Evolutionary conservation across 805 yeast species (phyloP).

Genomic region (Isabelozyma heimii): DNA sequence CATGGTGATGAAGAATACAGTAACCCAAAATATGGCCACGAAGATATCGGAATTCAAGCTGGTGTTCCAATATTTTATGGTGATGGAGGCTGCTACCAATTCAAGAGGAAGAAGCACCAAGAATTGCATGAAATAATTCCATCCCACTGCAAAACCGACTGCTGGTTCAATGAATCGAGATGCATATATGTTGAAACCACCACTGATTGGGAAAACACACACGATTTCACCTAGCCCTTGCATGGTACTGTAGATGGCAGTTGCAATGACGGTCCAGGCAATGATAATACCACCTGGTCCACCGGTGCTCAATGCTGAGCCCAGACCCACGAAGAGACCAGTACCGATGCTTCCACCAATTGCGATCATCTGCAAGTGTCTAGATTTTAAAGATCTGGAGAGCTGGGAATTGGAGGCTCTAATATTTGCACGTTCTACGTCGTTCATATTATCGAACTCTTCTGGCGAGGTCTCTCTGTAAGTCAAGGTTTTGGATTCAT

Average conservation of each 20-base stretch:
- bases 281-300: slow-evolving; percentile 55
- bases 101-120: slow-evolving; percentile 34
- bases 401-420: slow-evolving; percentile 55
- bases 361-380: slow-evolving; percentile 72
- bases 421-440: slow-evolving; percentile 27
- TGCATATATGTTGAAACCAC: slow-evolving; percentile 32
- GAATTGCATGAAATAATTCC: slow-evolving; percentile 40
- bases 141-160: slow-evolving; percentile 41
- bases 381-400: slow-evolving; percentile 42
- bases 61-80: slow-evolving; percentile 32
- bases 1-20: slow-evolving; percentile 25
- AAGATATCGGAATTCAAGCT: slow-evolving; percentile 35
- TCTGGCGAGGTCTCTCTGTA: slow-evolving; percentile 10
- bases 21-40: slow-evolving; percentile 32
- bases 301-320: slow-evolving; percentile 54
- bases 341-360: slow-evolving; percentile 87
- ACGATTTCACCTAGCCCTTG: slow-evolving; percentile 66
- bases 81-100: slow-evolving; percentile 38
- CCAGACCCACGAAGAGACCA: slow-evolving; percentile 63
- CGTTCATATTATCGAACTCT: slow-evolving; percentile 18
- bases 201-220: slow-evolving; percentile 40
- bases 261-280: slow-evolving; percentile 56
- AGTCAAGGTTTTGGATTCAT: slow-evolving; percentile 16
- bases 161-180: slow-evolving; percentile 33
- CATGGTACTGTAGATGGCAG: slow-evolving; percentile 57